Percentiles rank a stretch among this genome's conserved stretches.
Conservation (phyloP, 257 asterid genomes). For the Perilla frutescens region DNA sequence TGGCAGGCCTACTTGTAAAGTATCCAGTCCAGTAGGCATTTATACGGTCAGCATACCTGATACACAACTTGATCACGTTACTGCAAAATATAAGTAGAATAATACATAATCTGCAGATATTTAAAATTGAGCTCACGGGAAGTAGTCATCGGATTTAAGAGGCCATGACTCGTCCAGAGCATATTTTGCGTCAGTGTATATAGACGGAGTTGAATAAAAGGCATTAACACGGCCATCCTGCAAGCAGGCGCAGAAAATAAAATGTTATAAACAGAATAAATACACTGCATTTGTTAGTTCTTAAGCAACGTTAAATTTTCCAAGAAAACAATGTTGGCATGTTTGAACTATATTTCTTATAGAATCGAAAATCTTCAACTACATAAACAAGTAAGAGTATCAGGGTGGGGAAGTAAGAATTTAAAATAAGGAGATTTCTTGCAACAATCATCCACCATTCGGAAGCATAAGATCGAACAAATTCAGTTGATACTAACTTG, state of each 20-base stretch:
- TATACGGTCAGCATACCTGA: slow-evolving; percentile 90
- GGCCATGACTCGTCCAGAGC: slow-evolving; percentile 90
- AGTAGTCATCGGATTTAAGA: slow-evolving; percentile 83
- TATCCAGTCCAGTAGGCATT: slow-evolving; percentile 99
- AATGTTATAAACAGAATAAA: slow-evolving; percentile 11
- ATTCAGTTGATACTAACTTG: slow-evolving; percentile 53
- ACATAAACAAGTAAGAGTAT: background rate
- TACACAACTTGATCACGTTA: slow-evolving; percentile 31
- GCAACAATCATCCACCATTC: background rate
- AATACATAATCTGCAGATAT: background rate
- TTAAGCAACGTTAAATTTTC: background rate
- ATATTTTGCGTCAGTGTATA: slow-evolving; percentile 90
- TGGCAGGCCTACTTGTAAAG: slow-evolving; percentile 88
- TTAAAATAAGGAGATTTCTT: background rate
- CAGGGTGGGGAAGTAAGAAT: background rate
- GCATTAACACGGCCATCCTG: slow-evolving; percentile 99
- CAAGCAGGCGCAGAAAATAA: slow-evolving; percentile 26
- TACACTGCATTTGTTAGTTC: background rate
- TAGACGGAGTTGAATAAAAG: slow-evolving; percentile 87
- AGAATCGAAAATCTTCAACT: slow-evolving; percentile 1
- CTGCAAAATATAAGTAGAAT: slow-evolving; percentile 13
- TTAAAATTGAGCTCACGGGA: slow-evolving; percentile 77
- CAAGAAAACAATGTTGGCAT: background rate
- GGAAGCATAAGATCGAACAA: slow-evolving; percentile 12
- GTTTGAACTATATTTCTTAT: background rate